A percentile compares a stretch with the other conserved stretches of the same genome.
These are phyloP conservation scores for Leptodontidium sp. DNA, from an alignment of 2,329 filamentous ascomycete genomes.

Conservation along the genomic window DNA sequence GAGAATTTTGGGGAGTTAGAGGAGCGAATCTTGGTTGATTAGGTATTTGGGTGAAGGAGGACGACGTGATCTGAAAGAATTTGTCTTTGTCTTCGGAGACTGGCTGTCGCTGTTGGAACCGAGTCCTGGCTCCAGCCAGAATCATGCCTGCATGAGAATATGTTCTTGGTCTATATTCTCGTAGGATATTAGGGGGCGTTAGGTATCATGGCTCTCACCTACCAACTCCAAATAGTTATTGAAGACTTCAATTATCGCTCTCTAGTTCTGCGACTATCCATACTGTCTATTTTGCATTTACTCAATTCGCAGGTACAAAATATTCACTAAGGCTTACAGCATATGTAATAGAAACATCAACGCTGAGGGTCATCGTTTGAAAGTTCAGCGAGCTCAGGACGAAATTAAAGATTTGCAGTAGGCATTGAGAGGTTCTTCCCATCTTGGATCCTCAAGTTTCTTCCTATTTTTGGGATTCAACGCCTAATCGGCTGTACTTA, in stretches of 20 bases:
- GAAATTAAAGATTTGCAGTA: too few species aligned
- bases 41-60: slow-evolving; percentile 31
- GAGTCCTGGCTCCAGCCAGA: background rate
- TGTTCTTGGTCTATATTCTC: background rate
- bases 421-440: too few species aligned
- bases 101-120: background rate
- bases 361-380: too few species aligned
- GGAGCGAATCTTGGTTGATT: slow-evolving; percentile 85
- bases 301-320: too few species aligned
- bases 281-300: too few species aligned
- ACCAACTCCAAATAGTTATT: background rate
- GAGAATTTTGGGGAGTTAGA: slow-evolving; percentile 84
- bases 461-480: too few species aligned
- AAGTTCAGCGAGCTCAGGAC: too few species aligned
- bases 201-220: background rate
- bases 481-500: too few species aligned
- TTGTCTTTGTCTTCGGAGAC: background rate
- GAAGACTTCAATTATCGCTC: background rate
- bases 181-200: background rate
- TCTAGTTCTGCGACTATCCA: background rate
- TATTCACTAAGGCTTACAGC: too few species aligned
- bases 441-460: too few species aligned
- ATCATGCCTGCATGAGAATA: background rate
- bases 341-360: too few species aligned
- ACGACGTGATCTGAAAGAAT: background rate